Evolutionary conservation across 768 basidiomycete genomes (phyloP).

Genomic region (Hysterangium stoloniferum): DNA sequence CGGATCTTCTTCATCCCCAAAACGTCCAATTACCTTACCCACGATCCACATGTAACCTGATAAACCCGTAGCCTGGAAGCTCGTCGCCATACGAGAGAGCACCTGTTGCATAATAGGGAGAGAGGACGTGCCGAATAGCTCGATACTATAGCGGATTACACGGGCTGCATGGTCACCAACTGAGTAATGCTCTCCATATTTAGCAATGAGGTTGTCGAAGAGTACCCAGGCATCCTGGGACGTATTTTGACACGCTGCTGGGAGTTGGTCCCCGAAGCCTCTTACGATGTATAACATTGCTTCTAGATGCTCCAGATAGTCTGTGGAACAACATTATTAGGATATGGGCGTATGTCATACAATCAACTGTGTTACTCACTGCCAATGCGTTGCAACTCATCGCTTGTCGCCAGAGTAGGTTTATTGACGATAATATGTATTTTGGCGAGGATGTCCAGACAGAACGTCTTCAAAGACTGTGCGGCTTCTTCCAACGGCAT

Average conservation of each 20-base stretch:
- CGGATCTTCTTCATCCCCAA: conserved; percentile 57
- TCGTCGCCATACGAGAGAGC: conserved; percentile 63
- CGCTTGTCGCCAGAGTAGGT: conserved; percentile 49
- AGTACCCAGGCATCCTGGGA: conserved; percentile 77
- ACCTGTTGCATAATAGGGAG: conserved; percentile 64
- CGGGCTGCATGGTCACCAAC: conserved; percentile 80
- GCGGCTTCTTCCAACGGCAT: conserved; percentile 90
- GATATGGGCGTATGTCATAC: not conserved
- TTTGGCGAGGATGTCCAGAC: conserved; percentile 71
- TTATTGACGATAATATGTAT: conserved; percentile 60
- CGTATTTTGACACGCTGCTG: conserved; percentile 68
- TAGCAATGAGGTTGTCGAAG: conserved; percentile 71
- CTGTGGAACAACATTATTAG: conserved; percentile 31
- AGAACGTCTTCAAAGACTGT: conserved; percentile 78
- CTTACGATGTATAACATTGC: conserved; percentile 82
- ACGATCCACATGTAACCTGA: conserved; percentile 92
- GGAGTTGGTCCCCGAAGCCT: conserved; percentile 77
- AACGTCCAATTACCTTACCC: conserved; percentile 75
- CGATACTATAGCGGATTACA: conserved; percentile 75
- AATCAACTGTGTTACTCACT: conserved; percentile 39
- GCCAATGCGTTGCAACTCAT: conserved; percentile 59
- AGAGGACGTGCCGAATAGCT: conserved; percentile 65
- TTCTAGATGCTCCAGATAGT: conserved; percentile 87
- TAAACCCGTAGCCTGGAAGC: conserved; percentile 74
- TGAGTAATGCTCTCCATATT: conserved; percentile 67